Conservation (phyloP, 2,329 filamentous ascomycete species). For the Camillea tinctor region DNA sequence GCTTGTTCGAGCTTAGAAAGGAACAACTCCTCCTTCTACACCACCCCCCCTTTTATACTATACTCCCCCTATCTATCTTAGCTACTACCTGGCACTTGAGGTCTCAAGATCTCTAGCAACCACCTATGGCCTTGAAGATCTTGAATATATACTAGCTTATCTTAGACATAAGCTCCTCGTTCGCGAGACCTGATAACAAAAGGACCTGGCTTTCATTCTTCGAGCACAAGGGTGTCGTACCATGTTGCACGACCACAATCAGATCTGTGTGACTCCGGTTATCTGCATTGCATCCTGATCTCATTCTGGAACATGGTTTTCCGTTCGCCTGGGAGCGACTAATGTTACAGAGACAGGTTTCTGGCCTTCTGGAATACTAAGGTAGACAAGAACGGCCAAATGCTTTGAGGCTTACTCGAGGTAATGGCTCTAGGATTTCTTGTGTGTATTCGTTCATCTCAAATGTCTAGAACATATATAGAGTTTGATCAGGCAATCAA, state of each 20-base stretch:
- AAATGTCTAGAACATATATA: constrained; percentile 34
- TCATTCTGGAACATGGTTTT: constrained; percentile 28
- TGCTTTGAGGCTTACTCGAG: constrained; percentile 17
- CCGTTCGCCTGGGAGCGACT: constrained; percentile 28
- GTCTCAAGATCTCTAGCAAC: neutral
- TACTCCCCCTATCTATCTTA: neutral
- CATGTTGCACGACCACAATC: constrained; percentile 34
- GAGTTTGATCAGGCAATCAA: constrained; percentile 30
- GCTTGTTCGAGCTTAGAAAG: neutral
- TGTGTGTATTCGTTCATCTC: constrained; percentile 29
- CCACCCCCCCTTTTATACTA: neutral
- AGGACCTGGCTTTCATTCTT: constrained; percentile 15
- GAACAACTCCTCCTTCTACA: neutral
- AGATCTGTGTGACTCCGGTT: constrained; percentile 35
- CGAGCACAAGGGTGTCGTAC: constrained; percentile 30
- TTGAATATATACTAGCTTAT: neutral
- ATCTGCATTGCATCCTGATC: constrained; percentile 34
- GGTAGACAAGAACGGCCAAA: constrained; percentile 18
- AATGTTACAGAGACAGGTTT: constrained; percentile 25
- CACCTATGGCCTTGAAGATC: neutral
- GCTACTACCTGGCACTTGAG: neutral
- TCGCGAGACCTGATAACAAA: neutral
- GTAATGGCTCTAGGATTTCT: constrained; percentile 13
- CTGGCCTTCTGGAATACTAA: constrained; percentile 22
- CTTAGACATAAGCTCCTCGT: neutral